These are phyloP conservation scores for Biscogniauxia marginata DNA, from an alignment of 2,329 filamentous ascomycete genomes.

Conservation along the genomic window DNA sequence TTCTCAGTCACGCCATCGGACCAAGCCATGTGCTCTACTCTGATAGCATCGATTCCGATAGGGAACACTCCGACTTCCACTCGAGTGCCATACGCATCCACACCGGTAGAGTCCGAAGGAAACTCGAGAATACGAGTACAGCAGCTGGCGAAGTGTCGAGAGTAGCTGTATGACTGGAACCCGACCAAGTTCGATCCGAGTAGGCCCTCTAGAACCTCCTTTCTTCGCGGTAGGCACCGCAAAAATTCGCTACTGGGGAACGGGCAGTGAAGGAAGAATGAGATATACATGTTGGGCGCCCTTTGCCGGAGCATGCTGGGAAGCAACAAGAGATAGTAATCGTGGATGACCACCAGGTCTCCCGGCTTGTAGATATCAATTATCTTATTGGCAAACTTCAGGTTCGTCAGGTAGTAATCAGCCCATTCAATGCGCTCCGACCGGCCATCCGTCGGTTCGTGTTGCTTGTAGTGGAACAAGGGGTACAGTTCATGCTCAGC, in stretches of 20 bases:
- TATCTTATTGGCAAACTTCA: constrained; percentile 86
- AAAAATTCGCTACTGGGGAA: constrained; percentile 97
- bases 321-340: constrained; percentile 89
- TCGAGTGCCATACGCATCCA: constrained; percentile 84
- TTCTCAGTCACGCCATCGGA: constrained; percentile 67
- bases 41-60: constrained; percentile 87
- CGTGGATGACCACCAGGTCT: constrained; percentile 88
- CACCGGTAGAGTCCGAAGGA: constrained; percentile 77
- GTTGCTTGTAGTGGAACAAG: constrained; percentile 93
- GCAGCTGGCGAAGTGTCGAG: constrained; percentile 90
- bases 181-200: constrained; percentile 90
- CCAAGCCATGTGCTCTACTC: constrained; percentile 74
- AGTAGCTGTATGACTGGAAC: constrained; percentile 95
- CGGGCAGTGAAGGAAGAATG: constrained; percentile 90
- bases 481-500: constrained; percentile 91
- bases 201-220: constrained; percentile 86
- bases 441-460: constrained; percentile 83
- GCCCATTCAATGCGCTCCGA: constrained; percentile 82
- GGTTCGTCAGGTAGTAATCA: constrained; percentile 91
- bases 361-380: constrained; percentile 87
- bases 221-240: constrained; percentile 81
- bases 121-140: constrained; percentile 91
- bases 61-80: constrained; percentile 92
- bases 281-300: constrained; percentile 85
- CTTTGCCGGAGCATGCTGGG: constrained; percentile 86